Conservation (phyloP, 352 stramenopile species). For the Elongisporangium undulatum region DNA sequence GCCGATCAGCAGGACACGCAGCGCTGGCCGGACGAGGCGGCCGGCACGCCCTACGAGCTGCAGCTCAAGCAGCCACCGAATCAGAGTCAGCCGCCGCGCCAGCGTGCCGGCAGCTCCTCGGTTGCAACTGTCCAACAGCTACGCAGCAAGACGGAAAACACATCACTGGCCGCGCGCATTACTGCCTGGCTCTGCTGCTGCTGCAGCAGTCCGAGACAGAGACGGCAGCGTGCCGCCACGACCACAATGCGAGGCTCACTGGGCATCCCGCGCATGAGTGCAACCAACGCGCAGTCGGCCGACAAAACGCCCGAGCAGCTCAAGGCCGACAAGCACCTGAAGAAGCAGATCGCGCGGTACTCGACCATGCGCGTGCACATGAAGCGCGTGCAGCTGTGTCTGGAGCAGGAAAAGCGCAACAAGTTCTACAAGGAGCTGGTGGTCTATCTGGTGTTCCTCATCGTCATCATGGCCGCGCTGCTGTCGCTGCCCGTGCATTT, state of each 20-base stretch:
- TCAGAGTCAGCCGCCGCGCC: neutral
- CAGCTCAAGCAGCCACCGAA: neutral
- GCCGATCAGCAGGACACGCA: neutral
- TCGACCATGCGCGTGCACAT: conserved; percentile 84
- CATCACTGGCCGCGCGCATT: neutral
- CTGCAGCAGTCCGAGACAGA: neutral
- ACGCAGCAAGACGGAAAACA: neutral
- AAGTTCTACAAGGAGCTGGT: conserved; percentile 80
- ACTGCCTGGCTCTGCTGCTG: neutral
- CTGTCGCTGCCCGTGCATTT: conserved; percentile 68
- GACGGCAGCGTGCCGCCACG: neutral
- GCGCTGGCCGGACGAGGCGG: neutral
- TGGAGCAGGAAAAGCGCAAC: conserved; percentile 81
- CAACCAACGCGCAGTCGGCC: neutral
- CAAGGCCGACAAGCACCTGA: conserved; percentile 27
- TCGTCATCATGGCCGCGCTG: conserved; percentile 53
- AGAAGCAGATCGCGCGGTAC: conserved; percentile 60
- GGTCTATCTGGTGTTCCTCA: conserved; percentile 68
- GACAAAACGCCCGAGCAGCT: conserved; percentile 33
- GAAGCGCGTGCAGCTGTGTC: conserved; percentile 75
- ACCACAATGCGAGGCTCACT: neutral
- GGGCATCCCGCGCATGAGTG: neutral
- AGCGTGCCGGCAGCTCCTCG: neutral
- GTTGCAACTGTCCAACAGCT: neutral
- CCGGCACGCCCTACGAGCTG: neutral